These are phyloP conservation scores for Eremothecium coryli DNA, from an alignment of 1,139 yeast species.

Conservation along the genomic window DNA sequence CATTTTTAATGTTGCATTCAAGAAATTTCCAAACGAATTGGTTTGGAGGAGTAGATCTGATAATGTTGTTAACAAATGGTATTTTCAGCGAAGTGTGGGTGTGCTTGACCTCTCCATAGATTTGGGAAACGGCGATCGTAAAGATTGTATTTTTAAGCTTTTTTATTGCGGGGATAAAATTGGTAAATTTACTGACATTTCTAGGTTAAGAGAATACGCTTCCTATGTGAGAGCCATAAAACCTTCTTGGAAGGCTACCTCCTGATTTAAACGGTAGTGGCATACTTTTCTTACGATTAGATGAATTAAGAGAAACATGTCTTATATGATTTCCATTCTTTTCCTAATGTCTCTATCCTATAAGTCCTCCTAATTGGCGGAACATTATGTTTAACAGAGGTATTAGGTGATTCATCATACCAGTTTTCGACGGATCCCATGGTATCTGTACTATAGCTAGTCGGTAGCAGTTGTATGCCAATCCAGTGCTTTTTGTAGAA, in stretches of 20 bases:
- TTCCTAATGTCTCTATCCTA: slow-evolving; percentile 21
- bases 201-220: slow-evolving; percentile 22
- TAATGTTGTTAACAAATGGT: slow-evolving; percentile 96
- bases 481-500: slow-evolving; percentile 84
- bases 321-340: slow-evolving; percentile 24
- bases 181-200: slow-evolving; percentile 13
- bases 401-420: slow-evolving; percentile 25
- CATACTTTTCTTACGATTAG: too few relatives aligned
- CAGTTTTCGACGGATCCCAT: slow-evolving; percentile 23
- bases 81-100: slow-evolving; percentile 83
- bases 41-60: slow-evolving; percentile 81
- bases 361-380: slow-evolving; percentile 24
- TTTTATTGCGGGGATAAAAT: slow-evolving; percentile 28
- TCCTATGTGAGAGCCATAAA: slow-evolving; percentile 27
- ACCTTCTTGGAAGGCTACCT: slow-evolving; percentile 33
- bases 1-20: slow-evolving; percentile 69
- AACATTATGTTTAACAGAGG: slow-evolving; percentile 27
- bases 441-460: slow-evolving; percentile 13
- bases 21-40: slow-evolving; percentile 61
- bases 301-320: too few relatives aligned
- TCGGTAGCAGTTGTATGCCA: slow-evolving; percentile 36
- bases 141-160: slow-evolving; percentile 26
- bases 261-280: slow-evolving; percentile 10
- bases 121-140: slow-evolving; percentile 24
- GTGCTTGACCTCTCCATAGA: slow-evolving; percentile 37